Evolutionary conservation across 2,329 filamentous ascomycete species (phyloP).

Genomic region (Emergomyces pasteurianus): DNA sequence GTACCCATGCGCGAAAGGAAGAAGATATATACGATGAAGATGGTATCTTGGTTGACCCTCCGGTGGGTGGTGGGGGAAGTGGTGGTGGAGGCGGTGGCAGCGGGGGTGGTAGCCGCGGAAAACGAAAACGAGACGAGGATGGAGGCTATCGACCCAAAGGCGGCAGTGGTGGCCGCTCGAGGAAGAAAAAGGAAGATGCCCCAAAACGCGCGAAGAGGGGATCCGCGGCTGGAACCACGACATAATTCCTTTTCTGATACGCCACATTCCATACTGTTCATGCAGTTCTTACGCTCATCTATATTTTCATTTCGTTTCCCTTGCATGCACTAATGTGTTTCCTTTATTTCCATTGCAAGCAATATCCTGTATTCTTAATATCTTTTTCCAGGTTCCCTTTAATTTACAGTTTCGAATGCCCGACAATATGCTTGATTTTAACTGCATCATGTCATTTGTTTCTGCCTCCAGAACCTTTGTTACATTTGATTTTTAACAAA

Average conservation of each 20-base stretch:
- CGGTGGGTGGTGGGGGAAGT: slow-evolving; percentile 12
- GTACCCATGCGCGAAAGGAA: slow-evolving; percentile 26
- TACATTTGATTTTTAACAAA: background rate
- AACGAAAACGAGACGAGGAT: slow-evolving; percentile 38
- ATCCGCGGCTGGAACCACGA: slow-evolving; percentile 14
- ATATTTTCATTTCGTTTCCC: background rate
- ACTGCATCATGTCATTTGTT: background rate
- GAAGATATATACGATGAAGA: slow-evolving; percentile 35
- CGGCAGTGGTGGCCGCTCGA: slow-evolving; percentile 26
- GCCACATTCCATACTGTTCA: background rate
- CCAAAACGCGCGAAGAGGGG: slow-evolving; percentile 24
- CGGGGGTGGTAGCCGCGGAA: slow-evolving; percentile 21
- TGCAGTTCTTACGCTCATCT: background rate
- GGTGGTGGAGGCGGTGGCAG: slow-evolving; percentile 2
- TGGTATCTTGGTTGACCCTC: slow-evolving; percentile 25
- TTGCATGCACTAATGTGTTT: background rate
- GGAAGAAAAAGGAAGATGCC: slow-evolving; percentile 27
- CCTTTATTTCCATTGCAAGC: background rate
- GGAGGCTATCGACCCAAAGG: slow-evolving; percentile 36
- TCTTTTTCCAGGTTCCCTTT: slow-evolving; percentile 1
- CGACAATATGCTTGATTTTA: background rate
- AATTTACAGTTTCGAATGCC: background rate
- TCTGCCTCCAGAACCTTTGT: background rate
- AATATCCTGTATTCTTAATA: background rate
- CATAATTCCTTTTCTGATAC: background rate